phyloP scores from a whole-genome alignment of 345 rosid species.

The Populus davidiana region DNA sequence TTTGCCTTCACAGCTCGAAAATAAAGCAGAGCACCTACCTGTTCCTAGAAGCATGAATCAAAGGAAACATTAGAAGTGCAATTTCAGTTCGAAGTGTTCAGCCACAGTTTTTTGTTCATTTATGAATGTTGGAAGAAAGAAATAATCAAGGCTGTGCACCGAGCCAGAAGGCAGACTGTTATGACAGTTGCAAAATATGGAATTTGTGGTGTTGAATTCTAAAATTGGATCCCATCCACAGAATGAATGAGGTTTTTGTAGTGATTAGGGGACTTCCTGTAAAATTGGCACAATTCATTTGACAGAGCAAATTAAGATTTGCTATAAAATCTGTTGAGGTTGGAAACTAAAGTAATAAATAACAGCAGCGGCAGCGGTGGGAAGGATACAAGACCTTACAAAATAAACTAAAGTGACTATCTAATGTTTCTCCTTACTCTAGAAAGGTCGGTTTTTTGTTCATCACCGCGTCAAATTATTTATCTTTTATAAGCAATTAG shows the following conservation, averaged over 20 bases:
- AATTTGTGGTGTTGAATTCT: background rate
- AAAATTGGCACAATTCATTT: too few relatives aligned
- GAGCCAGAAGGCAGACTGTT: background rate
- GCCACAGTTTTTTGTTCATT: background rate
- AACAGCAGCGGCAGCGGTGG: too few relatives aligned
- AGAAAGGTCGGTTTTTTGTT: background rate
- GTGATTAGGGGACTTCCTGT: too few relatives aligned
- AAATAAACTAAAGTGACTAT: background rate
- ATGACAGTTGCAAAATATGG: background rate
- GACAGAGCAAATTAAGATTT: too few relatives aligned
- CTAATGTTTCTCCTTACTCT: background rate
- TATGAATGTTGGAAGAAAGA: background rate
- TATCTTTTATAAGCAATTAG: background rate
- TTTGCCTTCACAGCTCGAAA: slow-evolving; percentile 73
- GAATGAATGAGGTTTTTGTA: too few relatives aligned
- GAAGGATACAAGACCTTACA: too few relatives aligned
- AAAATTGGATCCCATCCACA: background rate
- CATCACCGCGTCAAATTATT: background rate
- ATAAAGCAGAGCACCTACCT: slow-evolving; percentile 75
- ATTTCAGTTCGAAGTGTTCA: background rate
- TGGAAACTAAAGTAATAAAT: too few relatives aligned
- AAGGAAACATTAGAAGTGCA: background rate
- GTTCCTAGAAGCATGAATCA: slow-evolving; percentile 21
- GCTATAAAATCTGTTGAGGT: too few relatives aligned
- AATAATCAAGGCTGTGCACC: background rate